phyloP scores from a whole-genome alignment of 805 yeast genomes.

The Yarrowia phangngaensis region DNA sequence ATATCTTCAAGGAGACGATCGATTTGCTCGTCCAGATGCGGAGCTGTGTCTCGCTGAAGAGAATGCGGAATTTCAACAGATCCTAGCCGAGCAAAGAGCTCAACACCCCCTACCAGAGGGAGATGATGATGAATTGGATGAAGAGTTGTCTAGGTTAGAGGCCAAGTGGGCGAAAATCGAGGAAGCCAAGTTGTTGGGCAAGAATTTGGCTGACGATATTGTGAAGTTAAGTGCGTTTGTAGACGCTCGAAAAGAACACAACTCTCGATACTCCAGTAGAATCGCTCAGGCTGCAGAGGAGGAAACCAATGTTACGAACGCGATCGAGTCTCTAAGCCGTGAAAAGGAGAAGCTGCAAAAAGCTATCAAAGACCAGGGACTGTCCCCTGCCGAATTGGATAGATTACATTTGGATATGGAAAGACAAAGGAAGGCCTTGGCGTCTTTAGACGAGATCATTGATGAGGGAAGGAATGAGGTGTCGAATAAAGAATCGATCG shows the following conservation, averaged over 20 bases:
- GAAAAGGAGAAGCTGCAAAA: slow-evolving; percentile 44
- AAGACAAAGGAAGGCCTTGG: slow-evolving; percentile 52
- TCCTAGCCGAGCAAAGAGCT: slow-evolving; percentile 11
- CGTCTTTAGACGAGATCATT: slow-evolving; percentile 44
- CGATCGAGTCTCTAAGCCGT: slow-evolving; percentile 43
- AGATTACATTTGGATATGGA: slow-evolving; percentile 60
- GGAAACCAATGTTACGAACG: slow-evolving; percentile 33
- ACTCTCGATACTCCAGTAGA: slow-evolving; percentile 58
- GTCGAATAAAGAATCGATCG: slow-evolving; percentile 49
- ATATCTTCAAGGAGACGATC: slow-evolving; percentile 21
- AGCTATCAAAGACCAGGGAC: slow-evolving; percentile 52
- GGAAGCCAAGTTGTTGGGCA: slow-evolving; percentile 53
- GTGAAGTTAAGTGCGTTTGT: slow-evolving; percentile 68
- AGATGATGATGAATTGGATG: slow-evolving; percentile 47
- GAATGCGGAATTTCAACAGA: slow-evolving; percentile 21
- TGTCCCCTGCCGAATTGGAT: slow-evolving; percentile 62
- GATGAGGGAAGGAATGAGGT: slow-evolving; percentile 48
- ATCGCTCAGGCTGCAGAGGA: slow-evolving; percentile 57
- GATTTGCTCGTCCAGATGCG: slow-evolving; percentile 22
- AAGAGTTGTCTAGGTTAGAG: slow-evolving; percentile 57
- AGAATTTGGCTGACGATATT: slow-evolving; percentile 66
- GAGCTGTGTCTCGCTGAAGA: slow-evolving; percentile 22
- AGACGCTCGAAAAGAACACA: slow-evolving; percentile 60
- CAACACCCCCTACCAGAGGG: slow-evolving; percentile 32
- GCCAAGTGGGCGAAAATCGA: slow-evolving; percentile 54